Percentiles rank a stretch among this genome's conserved stretches.
phyloP scores from a whole-genome alignment of 306 rosid species.

The Cucumis hystrix region DNA sequence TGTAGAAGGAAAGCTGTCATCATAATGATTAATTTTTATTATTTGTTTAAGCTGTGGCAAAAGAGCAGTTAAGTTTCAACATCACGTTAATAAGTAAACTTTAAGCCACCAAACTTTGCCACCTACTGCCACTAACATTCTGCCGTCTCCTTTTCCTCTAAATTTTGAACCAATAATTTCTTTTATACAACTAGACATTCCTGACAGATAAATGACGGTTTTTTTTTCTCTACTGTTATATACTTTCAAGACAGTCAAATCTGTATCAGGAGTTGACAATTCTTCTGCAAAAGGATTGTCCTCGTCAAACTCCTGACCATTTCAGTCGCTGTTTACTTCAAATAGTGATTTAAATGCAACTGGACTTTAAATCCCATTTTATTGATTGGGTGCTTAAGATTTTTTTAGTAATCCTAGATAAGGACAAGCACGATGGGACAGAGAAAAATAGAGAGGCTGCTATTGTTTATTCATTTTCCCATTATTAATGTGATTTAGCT shows the following conservation, averaged over 20 bases:
- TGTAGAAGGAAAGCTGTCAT: not conserved
- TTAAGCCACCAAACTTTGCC: not conserved
- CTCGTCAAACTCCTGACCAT: not conserved
- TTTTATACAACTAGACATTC: not conserved
- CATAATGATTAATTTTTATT: not conserved
- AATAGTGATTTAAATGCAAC: not conserved
- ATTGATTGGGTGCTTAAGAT: not conserved
- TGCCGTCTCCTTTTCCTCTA: not conserved
- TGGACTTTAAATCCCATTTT: not conserved
- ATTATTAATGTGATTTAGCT: not conserved
- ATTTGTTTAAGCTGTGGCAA: not conserved
- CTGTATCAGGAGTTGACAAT: not conserved
- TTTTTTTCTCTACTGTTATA: not conserved
- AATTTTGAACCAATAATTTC: not conserved
- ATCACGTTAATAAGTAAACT: not conserved
- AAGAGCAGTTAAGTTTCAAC: not conserved
- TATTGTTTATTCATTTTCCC: not conserved
- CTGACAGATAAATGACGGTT: not conserved
- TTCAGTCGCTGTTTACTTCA: not conserved
- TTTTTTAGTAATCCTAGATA: not conserved
- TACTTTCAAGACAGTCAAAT: not conserved
- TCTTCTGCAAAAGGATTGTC: not conserved
- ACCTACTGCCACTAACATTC: not conserved
- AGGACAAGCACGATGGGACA: not conserved
- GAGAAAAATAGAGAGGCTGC: not conserved